phyloP scores from a whole-genome alignment of 1,139 yeast genomes.

The Pneumocystis oryctolagi region DNA sequence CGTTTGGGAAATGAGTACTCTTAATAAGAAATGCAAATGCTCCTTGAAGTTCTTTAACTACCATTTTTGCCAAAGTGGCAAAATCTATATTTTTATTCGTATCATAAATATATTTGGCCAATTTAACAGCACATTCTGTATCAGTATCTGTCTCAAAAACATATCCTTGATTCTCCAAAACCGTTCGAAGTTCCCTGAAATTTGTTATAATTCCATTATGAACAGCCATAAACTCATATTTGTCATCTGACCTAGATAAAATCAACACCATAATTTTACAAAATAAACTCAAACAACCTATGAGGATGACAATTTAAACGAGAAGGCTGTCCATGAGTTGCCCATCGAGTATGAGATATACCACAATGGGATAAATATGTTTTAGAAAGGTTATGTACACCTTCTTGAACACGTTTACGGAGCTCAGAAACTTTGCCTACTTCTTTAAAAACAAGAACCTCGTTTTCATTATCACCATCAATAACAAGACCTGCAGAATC shows the following conservation, averaged over 20 bases:
- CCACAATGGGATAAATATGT: slow-evolving; percentile 80
- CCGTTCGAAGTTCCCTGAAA: slow-evolving; percentile 74
- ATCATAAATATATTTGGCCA: slow-evolving; percentile 82
- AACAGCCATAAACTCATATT: slow-evolving; percentile 76
- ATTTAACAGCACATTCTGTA: slow-evolving; percentile 93
- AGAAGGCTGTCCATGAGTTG: slow-evolving; percentile 94
- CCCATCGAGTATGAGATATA: slow-evolving; percentile 99
- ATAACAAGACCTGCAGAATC: slow-evolving; percentile 95
- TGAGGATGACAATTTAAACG: slow-evolving; percentile 90
- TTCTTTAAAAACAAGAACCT: slow-evolving; percentile 56
- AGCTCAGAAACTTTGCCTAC: slow-evolving; percentile 84
- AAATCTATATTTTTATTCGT: slow-evolving; percentile 65
- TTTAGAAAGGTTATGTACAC: slow-evolving; percentile 39
- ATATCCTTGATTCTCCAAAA: slow-evolving; percentile 66
- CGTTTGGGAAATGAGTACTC: slow-evolving; percentile 86
- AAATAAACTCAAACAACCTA: slow-evolving; percentile 3
- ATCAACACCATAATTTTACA: not conserved
- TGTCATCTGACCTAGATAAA: slow-evolving; percentile 48
- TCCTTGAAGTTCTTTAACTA: slow-evolving; percentile 85
- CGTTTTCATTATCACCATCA: slow-evolving; percentile 60
- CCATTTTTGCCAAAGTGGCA: slow-evolving; percentile 83
- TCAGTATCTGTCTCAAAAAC: slow-evolving; percentile 87
- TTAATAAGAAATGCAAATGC: slow-evolving; percentile 92
- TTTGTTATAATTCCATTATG: slow-evolving; percentile 98
- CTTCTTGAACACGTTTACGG: slow-evolving; percentile 42